A percentile compares a stretch with the other conserved stretches of the same genome.
Evolutionary conservation across 108 stramenopile species (phyloP).

Genomic region (Nitzschia sp.): DNA sequence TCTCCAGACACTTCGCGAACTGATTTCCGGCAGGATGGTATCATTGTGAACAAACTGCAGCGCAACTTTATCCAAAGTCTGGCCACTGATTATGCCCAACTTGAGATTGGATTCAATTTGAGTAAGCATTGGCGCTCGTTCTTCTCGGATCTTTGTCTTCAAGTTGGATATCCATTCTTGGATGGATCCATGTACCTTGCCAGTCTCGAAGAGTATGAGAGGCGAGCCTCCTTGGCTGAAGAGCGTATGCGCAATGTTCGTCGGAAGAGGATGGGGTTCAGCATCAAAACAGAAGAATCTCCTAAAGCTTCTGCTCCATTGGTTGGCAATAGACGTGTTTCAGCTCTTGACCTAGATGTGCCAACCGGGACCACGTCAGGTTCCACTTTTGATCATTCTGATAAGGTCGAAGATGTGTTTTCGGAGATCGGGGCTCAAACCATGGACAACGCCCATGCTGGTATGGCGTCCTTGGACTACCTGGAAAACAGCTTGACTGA

Average conservation of each 20-base stretch:
- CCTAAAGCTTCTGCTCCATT: not conserved
- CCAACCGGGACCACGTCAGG: not conserved
- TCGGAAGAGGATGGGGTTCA: conserved; percentile 57
- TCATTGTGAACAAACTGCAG: conserved; percentile 41
- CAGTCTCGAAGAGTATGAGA: conserved; percentile 53
- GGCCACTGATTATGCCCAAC: conserved; percentile 36
- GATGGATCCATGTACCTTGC: conserved; percentile 52
- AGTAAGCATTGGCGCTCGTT: conserved; percentile 61
- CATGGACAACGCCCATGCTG: not conserved
- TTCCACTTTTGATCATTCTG: not conserved
- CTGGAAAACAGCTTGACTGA: not conserved
- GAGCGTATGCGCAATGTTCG: conserved; percentile 48
- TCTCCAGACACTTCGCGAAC: not conserved
- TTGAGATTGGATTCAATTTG: conserved; percentile 57
- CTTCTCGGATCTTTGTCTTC: conserved; percentile 63
- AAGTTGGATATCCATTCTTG: conserved; percentile 46
- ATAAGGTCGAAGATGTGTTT: not conserved
- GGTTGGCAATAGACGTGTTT: not conserved
- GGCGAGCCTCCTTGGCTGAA: conserved; percentile 32
- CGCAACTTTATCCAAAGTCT: conserved; percentile 57
- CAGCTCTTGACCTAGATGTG: not conserved
- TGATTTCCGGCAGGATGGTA: not conserved
- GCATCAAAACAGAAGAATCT: not conserved
- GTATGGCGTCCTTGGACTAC: not conserved
- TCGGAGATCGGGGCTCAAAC: not conserved